These are phyloP conservation scores for Basipetospora chlamydospora DNA, from an alignment of 2,329 filamentous ascomycete genomes.

Conservation along the genomic window DNA sequence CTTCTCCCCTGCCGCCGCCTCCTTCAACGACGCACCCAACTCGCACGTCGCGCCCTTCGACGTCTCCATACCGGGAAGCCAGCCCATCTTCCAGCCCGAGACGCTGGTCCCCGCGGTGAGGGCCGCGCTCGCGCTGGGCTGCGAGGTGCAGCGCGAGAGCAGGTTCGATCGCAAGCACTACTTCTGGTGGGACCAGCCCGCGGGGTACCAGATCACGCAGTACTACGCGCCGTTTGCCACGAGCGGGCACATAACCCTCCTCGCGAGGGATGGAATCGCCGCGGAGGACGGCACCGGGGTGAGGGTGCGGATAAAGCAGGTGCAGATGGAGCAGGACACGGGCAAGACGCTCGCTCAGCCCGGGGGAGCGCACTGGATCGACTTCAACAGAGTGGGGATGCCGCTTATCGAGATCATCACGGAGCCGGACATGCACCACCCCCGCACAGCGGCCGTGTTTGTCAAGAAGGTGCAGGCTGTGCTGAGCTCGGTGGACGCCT, in stretches of 20 bases:
- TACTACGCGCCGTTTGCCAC: slow-evolving; percentile 66
- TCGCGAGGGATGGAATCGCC: slow-evolving; percentile 64
- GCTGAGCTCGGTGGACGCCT: slow-evolving; percentile 67
- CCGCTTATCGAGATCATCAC: slow-evolving; percentile 95
- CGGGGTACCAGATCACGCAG: slow-evolving; percentile 95
- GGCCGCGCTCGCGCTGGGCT: slow-evolving; percentile 72
- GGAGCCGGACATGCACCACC: slow-evolving; percentile 72
- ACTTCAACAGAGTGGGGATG: slow-evolving; percentile 85
- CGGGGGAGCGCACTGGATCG: slow-evolving; percentile 60
- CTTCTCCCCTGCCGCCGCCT: slow-evolving; percentile 61
- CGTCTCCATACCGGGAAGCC: slow-evolving; percentile 73
- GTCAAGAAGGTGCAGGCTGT: slow-evolving; percentile 79
- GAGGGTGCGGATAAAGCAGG: slow-evolving; percentile 71
- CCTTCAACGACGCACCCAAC: slow-evolving; percentile 58
- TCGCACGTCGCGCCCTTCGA: slow-evolving; percentile 84
- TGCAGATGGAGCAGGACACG: slow-evolving; percentile 96
- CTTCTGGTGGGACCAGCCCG: slow-evolving; percentile 96
- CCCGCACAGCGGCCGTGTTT: slow-evolving; percentile 72
- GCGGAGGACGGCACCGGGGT: slow-evolving; percentile 57
- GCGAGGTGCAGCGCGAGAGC: slow-evolving; percentile 61
- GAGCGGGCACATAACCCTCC: slow-evolving; percentile 58
- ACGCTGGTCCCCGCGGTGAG: slow-evolving; percentile 80
- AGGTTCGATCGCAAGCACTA: slow-evolving; percentile 96
- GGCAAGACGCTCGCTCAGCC: slow-evolving; percentile 80
- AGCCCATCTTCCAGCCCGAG: slow-evolving; percentile 71